phyloP scores from a whole-genome alignment of 345 rosid species.

The Rhodomyrtus tomentosa region DNA sequence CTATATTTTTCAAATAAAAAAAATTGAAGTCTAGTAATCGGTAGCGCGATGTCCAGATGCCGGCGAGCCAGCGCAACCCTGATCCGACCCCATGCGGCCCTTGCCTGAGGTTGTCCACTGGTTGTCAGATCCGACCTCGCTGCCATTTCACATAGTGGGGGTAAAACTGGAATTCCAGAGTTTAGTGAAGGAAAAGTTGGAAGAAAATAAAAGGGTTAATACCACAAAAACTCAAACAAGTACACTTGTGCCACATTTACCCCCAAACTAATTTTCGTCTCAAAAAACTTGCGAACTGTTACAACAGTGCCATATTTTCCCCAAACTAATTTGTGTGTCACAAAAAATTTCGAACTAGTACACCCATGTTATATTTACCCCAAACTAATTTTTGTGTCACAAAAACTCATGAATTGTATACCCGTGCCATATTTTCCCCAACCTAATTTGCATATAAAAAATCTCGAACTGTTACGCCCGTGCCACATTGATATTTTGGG shows the following conservation, averaged over 20 bases:
- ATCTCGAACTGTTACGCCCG: too few relatives aligned
- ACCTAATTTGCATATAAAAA: too few relatives aligned
- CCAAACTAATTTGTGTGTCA: neutral
- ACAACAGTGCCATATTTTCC: neutral
- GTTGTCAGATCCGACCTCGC: neutral
- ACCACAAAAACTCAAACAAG: neutral
- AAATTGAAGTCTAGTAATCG: neutral
- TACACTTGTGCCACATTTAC: neutral
- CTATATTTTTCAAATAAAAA: neutral
- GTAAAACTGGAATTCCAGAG: neutral
- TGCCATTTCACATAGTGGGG: neutral
- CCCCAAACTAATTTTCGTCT: neutral
- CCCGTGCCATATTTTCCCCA: too few relatives aligned
- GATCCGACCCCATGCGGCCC: neutral
- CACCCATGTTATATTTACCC: neutral
- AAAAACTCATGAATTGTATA: too few relatives aligned
- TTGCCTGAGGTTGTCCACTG: rapidly evolving
- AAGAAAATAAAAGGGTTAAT: neutral
- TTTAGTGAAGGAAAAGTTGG: neutral
- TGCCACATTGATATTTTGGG: too few relatives aligned
- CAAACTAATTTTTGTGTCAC: too few relatives aligned
- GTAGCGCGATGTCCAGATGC: neutral
- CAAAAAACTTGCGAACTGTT: neutral
- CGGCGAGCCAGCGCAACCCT: neutral
- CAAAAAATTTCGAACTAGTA: neutral